Evolutionary conservation across 306 rosid genomes (phyloP).

Genomic region (Boehmeria nivea): DNA sequence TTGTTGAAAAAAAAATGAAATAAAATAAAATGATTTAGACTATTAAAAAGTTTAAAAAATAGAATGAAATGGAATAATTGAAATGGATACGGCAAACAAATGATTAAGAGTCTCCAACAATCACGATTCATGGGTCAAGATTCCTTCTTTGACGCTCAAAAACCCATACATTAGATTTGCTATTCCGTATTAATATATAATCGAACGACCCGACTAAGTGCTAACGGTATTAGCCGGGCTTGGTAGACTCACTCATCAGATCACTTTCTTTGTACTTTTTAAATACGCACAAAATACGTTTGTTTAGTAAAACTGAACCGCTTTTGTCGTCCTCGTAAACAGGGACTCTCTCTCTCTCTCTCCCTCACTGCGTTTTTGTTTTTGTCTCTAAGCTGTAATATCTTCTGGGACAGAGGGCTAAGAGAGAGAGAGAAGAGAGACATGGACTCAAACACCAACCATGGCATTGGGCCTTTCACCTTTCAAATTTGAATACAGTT

Average conservation of each 20-base stretch:
- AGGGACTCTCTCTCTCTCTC: slow-evolving; percentile 23
- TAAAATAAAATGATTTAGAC: too few species aligned
- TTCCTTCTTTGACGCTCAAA: slow-evolving; percentile 3
- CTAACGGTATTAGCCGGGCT: slow-evolving; percentile 23
- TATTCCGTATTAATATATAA: neutral
- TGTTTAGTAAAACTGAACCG: slow-evolving; percentile 29
- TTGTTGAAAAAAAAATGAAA: too few species aligned
- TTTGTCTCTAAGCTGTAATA: slow-evolving; percentile 44
- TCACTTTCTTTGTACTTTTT: too few species aligned
- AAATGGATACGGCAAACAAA: too few species aligned
- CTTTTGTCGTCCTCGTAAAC: slow-evolving; percentile 43
- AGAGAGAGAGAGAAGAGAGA: slow-evolving; percentile 23
- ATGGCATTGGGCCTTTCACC: slow-evolving; percentile 28
- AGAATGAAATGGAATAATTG: too few species aligned
- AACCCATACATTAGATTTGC: slow-evolving; percentile 10
- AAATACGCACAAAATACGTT: too few species aligned
- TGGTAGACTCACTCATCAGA: too few species aligned
- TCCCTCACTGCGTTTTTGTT: slow-evolving; percentile 22
- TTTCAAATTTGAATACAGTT: slow-evolving; percentile 44
- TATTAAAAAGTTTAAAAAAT: too few species aligned
- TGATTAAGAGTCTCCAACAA: too few species aligned
- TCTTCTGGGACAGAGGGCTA: slow-evolving; percentile 32
- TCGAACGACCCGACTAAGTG: neutral
- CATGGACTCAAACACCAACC: slow-evolving; percentile 34
- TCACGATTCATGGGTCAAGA: slow-evolving; percentile 15